Conservation (phyloP, 345 rosid species). For the Camelina neglecta region DNA sequence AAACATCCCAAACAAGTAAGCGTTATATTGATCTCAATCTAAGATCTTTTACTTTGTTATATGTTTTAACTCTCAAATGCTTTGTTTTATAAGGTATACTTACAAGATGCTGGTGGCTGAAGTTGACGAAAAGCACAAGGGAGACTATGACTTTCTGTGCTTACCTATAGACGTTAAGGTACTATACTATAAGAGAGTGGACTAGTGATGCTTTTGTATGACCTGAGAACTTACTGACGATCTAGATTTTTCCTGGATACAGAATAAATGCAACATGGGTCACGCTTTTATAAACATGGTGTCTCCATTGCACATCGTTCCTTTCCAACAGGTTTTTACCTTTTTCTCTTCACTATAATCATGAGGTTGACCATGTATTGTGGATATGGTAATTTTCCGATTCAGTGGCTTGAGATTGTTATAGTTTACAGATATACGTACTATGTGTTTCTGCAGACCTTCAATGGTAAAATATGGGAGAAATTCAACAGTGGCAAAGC, state of each 20-base stretch:
- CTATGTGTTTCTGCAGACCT: conserved; percentile 58
- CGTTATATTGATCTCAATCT: conserved; percentile 1
- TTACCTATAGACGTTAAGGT: conserved; percentile 96
- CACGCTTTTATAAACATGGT: conserved; percentile 94
- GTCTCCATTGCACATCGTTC: conserved; percentile 81
- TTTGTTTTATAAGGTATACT: conserved; percentile 68
- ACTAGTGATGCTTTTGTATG: conserved; percentile 15
- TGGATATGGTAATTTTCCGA: not conserved
- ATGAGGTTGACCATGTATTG: not conserved
- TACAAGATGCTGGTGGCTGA: conserved; percentile 95
- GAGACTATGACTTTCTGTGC: conserved; percentile 90
- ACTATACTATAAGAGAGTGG: conserved; percentile 21
- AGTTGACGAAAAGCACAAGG: conserved; percentile 83
- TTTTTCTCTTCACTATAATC: conserved; percentile 13
- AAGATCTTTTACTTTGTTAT: not conserved
- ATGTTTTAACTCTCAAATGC: conserved; percentile 25
- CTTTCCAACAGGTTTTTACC: conserved; percentile 76
- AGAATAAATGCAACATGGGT: conserved; percentile 99
- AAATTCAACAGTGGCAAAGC: conserved; percentile 96
- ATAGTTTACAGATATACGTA: not conserved
- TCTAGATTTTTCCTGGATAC: conserved; percentile 46
- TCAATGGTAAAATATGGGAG: conserved; percentile 94
- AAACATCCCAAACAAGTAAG: conserved; percentile 97
- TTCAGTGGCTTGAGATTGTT: conserved; percentile 7
- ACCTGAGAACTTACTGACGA: conserved; percentile 25